Base-by-base conservation (phyloP, 768 basidiomycete species). In the Leccinellum albellum region DNA sequence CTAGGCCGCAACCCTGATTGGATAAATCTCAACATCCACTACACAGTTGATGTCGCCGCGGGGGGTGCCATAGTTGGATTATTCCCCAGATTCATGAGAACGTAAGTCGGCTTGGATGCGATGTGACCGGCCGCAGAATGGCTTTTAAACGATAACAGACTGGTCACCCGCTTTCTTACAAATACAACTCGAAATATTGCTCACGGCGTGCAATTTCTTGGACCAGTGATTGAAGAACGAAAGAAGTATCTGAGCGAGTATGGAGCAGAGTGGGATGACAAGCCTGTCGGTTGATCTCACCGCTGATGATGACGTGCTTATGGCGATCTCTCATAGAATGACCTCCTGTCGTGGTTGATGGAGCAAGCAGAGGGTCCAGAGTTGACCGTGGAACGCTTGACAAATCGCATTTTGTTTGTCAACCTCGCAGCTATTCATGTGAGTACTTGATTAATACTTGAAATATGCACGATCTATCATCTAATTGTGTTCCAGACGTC, bases 1-100 rank as follows among this genome's bases (percentile, higher is more conserved):
- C 49, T 32, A 50, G 49, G 49, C 31, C 49, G 49, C 15, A 15
- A 50, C 31, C 20, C 20, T 9, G 49, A 50, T 13, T 50, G 49
- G 62, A 57, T 64, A 32, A 47, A 55, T 29, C 59, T 76, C 6
- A 69, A 64, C 17, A 65, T 74, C 23, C 54, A 67, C 0, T 75
- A 69, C 55, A 64, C 76, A 2, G 13, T 69, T 1, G 64, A 72
- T 33, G 64, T 76, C 17, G 24, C 64, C 9, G 59, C 40, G 1
- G 67, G 60, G 17, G 64, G 56, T 0, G 23, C 23, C 1, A 29
- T 23, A 23, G n/a, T 50, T 6, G 29, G 29, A 7, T 6, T 33
- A 15, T 49, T 75, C 32, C 79, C 79, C 0, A 47, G 53, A 1
- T 65, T 46, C 14, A 46, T 46, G 45, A 50, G 31, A 21, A 4